Evolutionary conservation across 176 grass and related monocot species (phyloP).

Genomic region (Neostapfia colusana): DNA sequence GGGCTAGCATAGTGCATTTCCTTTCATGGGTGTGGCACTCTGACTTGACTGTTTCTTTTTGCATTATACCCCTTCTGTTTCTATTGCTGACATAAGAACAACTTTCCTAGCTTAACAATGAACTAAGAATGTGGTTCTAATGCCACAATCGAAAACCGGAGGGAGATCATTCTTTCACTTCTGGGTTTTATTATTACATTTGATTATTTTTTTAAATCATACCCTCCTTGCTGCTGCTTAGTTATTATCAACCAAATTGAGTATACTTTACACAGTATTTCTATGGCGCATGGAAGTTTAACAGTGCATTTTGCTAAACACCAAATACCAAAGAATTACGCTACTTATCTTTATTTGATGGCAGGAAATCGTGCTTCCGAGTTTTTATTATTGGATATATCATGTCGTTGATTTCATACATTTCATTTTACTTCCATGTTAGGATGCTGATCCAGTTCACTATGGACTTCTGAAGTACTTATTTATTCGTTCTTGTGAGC

Average conservation of each 20-base stretch:
- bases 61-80: background rate
- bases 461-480: constrained; percentile 83
- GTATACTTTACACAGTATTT: background rate
- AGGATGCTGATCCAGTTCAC: constrained; percentile 92
- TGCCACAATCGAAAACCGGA: too few species aligned
- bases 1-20: constrained; percentile 6
- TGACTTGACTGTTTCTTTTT: background rate
- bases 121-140: background rate
- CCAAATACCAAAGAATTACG: background rate
- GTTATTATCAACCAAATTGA: constrained; percentile 13
- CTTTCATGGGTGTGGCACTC: background rate
- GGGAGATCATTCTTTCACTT: background rate
- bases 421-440: constrained; percentile 46
- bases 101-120: background rate
- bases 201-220: background rate
- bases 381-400: constrained; percentile 16
- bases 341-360: constrained; percentile 22
- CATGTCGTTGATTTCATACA: constrained; percentile 20
- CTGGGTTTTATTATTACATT: background rate
- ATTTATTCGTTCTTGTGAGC: constrained; percentile 76
- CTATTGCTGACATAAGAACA: background rate
- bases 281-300: background rate
- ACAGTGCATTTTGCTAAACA: background rate
- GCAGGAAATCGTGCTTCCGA: background rate
- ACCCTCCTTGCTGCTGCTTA: constrained; percentile 25